These are phyloP conservation scores for Paecilomyces dactylethromorphus DNA, from an alignment of 2,329 filamentous ascomycete genomes.

Conservation along the genomic window DNA sequence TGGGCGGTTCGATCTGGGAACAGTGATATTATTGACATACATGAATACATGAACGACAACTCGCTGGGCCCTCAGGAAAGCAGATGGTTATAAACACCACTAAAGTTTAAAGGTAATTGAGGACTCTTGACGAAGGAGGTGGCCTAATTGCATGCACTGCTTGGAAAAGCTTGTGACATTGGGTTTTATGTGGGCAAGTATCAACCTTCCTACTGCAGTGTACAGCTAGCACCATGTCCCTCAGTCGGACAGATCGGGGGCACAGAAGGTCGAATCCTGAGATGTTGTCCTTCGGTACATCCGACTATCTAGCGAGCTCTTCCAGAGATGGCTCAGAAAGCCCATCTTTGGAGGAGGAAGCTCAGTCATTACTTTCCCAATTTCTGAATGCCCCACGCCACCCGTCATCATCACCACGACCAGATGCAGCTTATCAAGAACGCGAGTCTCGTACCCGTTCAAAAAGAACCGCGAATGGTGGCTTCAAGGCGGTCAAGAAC, in stretches of 20 bases:
- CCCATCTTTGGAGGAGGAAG: conserved; percentile 12
- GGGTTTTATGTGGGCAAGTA: too few relatives aligned
- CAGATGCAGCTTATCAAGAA: not conserved
- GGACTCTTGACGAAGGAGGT: too few relatives aligned
- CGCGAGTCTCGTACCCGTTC: not conserved
- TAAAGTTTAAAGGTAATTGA: too few relatives aligned
- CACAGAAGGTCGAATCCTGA: not conserved
- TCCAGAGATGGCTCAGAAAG: conserved; percentile 11
- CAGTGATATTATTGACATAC: too few relatives aligned
- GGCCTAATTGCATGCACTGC: too few relatives aligned
- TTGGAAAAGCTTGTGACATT: too few relatives aligned
- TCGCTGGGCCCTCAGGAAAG: too few relatives aligned
- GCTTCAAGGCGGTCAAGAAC: not conserved
- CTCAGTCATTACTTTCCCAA: conserved; percentile 17
- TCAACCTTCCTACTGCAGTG: too few relatives aligned
- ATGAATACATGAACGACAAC: too few relatives aligned
- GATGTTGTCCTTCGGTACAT: not conserved
- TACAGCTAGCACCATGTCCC: not conserved
- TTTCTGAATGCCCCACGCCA: conserved; percentile 13
- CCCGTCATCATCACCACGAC: not conserved
- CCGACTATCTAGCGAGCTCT: not conserved
- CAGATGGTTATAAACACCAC: too few relatives aligned
- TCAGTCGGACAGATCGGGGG: not conserved
- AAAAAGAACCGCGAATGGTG: not conserved
- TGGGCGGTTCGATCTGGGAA: too few relatives aligned